phyloP scores from a whole-genome alignment of 495 filamentous ascomycete genomes.

The Xeromyces bisporus region DNA sequence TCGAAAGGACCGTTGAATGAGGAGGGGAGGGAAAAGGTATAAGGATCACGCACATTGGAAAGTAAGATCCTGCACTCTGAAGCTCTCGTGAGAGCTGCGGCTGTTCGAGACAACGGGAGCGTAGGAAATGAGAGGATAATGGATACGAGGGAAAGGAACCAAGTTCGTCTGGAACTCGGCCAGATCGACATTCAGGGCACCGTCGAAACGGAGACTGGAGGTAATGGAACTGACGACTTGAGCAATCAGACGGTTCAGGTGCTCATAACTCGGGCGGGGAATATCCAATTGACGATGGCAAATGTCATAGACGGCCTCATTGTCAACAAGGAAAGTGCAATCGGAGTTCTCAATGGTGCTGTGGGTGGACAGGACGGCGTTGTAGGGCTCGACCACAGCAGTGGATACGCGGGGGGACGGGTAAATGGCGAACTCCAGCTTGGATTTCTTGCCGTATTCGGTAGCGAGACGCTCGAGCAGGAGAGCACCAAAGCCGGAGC shows the following conservation, averaged over 20 bases:
- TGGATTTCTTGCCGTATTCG: constrained; percentile 89
- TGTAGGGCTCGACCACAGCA: constrained; percentile 86
- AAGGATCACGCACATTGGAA: constrained; percentile 53
- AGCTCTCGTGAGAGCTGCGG: constrained; percentile 79
- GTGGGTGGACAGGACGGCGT: constrained; percentile 79
- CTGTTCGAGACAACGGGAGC: constrained; percentile 68
- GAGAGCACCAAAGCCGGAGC: constrained; percentile 77
- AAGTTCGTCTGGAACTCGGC: constrained; percentile 94
- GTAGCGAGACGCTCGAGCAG: constrained; percentile 74
- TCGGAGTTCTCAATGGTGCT: constrained; percentile 89
- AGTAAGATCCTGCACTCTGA: constrained; percentile 76
- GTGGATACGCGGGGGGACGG: constrained; percentile 73
- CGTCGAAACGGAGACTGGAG: constrained; percentile 76
- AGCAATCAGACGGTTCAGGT: constrained; percentile 79
- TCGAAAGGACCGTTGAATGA: background rate
- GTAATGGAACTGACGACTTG: constrained; percentile 89
- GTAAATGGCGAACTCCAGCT: constrained; percentile 85
- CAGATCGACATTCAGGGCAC: constrained; percentile 79
- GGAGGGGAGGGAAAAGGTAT: constrained; percentile 8
- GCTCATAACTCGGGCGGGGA: constrained; percentile 69
- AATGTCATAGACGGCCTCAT: constrained; percentile 87
- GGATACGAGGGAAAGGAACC: constrained; percentile 81
- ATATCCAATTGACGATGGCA: constrained; percentile 81
- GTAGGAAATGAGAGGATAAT: constrained; percentile 81
- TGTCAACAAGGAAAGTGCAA: constrained; percentile 85